Conservation (phyloP, 495 filamentous ascomycete species). For the Penicillium diatomitis region DNA sequence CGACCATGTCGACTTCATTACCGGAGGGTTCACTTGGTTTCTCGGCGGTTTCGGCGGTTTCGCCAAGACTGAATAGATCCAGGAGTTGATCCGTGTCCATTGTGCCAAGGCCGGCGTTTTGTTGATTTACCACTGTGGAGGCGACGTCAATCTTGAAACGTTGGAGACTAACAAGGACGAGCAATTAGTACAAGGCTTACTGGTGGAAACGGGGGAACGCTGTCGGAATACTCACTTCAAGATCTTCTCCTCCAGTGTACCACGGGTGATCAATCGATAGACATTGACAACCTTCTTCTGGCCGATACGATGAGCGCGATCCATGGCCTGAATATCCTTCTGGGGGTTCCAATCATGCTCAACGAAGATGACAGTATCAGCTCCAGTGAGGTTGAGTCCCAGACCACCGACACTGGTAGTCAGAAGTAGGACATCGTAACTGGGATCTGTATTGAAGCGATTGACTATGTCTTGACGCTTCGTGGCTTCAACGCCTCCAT, state of each 20-base stretch:
- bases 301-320: slow-evolving; percentile 93
- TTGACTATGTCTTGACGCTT: slow-evolving; percentile 95
- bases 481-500: slow-evolving; percentile 82
- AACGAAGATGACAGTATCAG: slow-evolving; percentile 97
- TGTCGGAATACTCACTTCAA: slow-evolving; percentile 51
- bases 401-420: slow-evolving; percentile 93
- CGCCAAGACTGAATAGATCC: slow-evolving; percentile 88
- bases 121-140: slow-evolving; percentile 95
- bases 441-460: slow-evolving; percentile 94
- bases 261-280: slow-evolving; percentile 91
- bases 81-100: slow-evolving; percentile 99
- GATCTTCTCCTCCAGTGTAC: slow-evolving; percentile 98
- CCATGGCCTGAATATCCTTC: slow-evolving; percentile 98
- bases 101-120: slow-evolving; percentile 86
- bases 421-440: slow-evolving; percentile 83
- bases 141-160: slow-evolving; percentile 99
- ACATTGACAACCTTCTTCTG: slow-evolving; percentile 99
- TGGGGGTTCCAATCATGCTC: slow-evolving; percentile 99
- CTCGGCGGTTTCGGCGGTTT: slow-evolving; percentile 61
- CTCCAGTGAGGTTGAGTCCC: slow-evolving; percentile 90
- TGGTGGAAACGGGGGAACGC: neutral
- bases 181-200: slow-evolving; percentile 8
- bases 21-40: slow-evolving; percentile 44
- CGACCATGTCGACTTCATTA: slow-evolving; percentile 87
- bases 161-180: slow-evolving; percentile 59